Percentiles rank a stretch among this genome's conserved stretches.
Conservation (phyloP, 352 stramenopile genomes). For the Pythium plurisporium region DNA sequence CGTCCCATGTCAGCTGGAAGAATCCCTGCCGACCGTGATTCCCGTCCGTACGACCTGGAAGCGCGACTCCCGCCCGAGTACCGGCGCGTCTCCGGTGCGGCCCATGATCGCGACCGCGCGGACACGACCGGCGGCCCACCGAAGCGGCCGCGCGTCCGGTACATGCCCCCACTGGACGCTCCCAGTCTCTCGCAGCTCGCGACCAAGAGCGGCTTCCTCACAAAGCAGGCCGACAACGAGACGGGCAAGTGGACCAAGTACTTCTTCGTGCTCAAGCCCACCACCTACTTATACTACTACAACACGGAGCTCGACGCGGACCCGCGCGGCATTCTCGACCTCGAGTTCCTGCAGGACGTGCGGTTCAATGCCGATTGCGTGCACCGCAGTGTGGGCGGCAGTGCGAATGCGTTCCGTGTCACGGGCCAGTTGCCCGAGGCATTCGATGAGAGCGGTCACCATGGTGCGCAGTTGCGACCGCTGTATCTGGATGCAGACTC, state of each 20-base stretch:
- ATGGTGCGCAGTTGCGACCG: not conserved
- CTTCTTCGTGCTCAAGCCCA: conserved; percentile 72
- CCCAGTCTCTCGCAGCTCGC: conserved; percentile 36
- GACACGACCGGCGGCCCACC: not conserved
- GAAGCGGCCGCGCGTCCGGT: conserved; percentile 55
- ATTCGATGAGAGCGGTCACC: conserved; percentile 7
- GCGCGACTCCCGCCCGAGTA: not conserved
- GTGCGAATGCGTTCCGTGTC: conserved; percentile 65
- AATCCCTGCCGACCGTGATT: no score
- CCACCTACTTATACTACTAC: conserved; percentile 85
- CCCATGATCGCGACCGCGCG: not conserved
- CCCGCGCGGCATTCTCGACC: conserved; percentile 69
- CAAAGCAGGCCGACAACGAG: conserved; percentile 79
- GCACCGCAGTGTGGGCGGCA: conserved; percentile 60
- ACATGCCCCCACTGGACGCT: conserved; percentile 46
- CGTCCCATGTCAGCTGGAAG: no score
- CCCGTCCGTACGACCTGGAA: not conserved
- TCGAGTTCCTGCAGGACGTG: conserved; percentile 75
- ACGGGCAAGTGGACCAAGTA: conserved; percentile 73
- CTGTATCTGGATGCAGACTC: not conserved
- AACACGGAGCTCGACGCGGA: conserved; percentile 27
- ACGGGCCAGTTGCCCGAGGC: conserved; percentile 49
- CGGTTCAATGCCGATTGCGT: conserved; percentile 72
- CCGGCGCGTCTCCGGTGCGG: not conserved
- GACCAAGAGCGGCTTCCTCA: conserved; percentile 55